Conservation (phyloP, 352 stramenopile species). For the Stramenopiles sp. region DNA sequence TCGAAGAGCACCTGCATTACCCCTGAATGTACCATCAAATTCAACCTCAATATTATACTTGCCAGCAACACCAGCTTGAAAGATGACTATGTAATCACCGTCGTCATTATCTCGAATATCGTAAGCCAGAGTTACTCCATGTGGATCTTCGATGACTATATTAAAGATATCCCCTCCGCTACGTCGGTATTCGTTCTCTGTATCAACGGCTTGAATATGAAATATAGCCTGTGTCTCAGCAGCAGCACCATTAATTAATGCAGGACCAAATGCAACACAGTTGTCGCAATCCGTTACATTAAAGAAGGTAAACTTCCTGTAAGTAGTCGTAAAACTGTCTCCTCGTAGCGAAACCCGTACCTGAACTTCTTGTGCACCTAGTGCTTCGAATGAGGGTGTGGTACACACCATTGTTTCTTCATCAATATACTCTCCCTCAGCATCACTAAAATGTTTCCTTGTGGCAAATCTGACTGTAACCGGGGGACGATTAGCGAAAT, state of each 20-base stretch:
- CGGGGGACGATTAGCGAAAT: constrained; percentile 6
- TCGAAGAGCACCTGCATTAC: constrained; percentile 49
- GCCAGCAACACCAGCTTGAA: constrained; percentile 30
- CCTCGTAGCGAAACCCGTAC: constrained; percentile 46
- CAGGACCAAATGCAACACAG: constrained; percentile 63
- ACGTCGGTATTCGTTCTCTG: constrained; percentile 36
- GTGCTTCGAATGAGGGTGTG: constrained; percentile 67
- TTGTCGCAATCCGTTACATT: constrained; percentile 50
- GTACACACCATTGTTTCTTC: constrained; percentile 13
- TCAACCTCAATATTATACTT: constrained; percentile 36
- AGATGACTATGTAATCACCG: constrained; percentile 63
- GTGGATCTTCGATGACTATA: constrained; percentile 20
- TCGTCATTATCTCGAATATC: constrained; percentile 41
- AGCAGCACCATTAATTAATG: constrained; percentile 36
- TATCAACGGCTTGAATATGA: constrained; percentile 53
- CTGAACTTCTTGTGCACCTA: constrained; percentile 35
- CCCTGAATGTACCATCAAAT: constrained; percentile 61
- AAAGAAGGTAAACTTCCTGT: constrained; percentile 61
- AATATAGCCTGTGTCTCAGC: constrained; percentile 36
- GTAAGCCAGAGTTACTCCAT: constrained; percentile 13
- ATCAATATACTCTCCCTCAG: background rate
- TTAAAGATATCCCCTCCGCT: constrained; percentile 73
- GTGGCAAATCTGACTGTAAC: background rate
- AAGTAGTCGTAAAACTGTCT: constrained; percentile 61
- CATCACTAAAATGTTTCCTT: background rate